phyloP scores from a whole-genome alignment of 1,284 basidiomycete species.

The Mrakiaceae sp. region DNA sequence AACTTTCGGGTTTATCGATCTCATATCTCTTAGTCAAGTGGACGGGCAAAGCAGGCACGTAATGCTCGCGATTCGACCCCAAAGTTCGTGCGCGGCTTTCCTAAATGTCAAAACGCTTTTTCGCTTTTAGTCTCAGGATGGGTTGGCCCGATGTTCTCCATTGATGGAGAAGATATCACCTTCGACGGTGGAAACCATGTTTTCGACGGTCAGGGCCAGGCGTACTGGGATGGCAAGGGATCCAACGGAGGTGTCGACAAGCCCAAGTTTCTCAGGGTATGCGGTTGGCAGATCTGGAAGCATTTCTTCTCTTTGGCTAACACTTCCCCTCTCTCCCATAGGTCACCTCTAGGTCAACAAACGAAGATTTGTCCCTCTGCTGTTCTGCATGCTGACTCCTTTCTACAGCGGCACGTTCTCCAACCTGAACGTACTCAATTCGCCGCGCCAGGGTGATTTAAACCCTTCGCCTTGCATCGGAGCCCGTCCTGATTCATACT shows the following conservation, averaged over 20 bases:
- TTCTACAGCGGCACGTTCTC: slow-evolving; percentile 14
- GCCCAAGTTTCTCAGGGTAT: background rate
- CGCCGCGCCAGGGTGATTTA: background rate
- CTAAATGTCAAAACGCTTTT: no score
- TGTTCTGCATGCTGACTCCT: slow-evolving; percentile 5
- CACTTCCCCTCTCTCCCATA: background rate
- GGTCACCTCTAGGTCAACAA: background rate
- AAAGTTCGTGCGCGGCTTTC: no score
- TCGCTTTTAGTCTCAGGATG: background rate
- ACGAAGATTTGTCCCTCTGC: no score
- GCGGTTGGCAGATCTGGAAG: background rate
- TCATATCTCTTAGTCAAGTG: background rate
- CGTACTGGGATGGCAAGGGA: slow-evolving; percentile 21
- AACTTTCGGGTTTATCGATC: background rate
- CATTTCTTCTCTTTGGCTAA: background rate
- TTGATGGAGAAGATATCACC: background rate
- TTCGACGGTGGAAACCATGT: slow-evolving; percentile 20
- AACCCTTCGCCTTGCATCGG: no score
- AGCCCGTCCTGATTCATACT: background rate
- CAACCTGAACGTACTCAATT: slow-evolving; percentile 10
- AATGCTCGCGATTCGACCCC: no score
- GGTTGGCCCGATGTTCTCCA: background rate
- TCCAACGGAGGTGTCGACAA: slow-evolving; percentile 19
- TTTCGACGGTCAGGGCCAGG: slow-evolving; percentile 19
- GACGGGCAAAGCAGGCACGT: background rate